Evolutionary conservation across 2,329 filamentous ascomycete species (phyloP).

Genomic region (Fusarium liriodendri): DNA sequence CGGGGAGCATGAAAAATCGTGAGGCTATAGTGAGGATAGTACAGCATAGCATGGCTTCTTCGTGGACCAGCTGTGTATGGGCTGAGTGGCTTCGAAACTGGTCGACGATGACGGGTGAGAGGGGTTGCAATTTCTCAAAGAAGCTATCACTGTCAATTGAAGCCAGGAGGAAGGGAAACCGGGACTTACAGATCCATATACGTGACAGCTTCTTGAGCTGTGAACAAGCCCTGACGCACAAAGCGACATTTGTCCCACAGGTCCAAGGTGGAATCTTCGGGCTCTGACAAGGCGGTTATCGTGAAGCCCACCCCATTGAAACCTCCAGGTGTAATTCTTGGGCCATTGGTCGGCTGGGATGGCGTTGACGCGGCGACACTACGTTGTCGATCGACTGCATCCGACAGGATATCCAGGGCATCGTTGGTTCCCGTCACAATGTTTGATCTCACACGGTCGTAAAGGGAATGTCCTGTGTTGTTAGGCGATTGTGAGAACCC

Average conservation of each 20-base stretch:
- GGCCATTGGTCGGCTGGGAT: conserved; percentile 1
- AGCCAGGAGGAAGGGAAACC: too few relatives aligned
- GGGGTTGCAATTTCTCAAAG: conserved; percentile 17
- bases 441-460: conserved; percentile 21
- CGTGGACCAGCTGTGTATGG: conserved; percentile 20
- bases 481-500: background rate
- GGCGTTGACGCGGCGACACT: conserved; percentile 12
- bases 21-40: conserved; percentile 37
- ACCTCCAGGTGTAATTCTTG: conserved; percentile 5
- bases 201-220: conserved; percentile 42
- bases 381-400: conserved; percentile 17
- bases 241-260: conserved; percentile 42
- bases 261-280: conserved; percentile 32
- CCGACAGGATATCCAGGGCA: conserved; percentile 28
- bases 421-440: conserved; percentile 30
- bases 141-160: conserved; percentile 2
- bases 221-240: conserved; percentile 42
- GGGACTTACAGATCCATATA: conserved; percentile 38
- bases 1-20: conserved; percentile 37
- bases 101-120: conserved; percentile 6
- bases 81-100: conserved; percentile 20
- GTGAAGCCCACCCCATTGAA: conserved; percentile 12
- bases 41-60: conserved; percentile 38
- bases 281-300: conserved; percentile 29
- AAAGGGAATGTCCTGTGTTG: conserved; percentile 4